A percentile compares a stretch with the other conserved stretches of the same genome.
Conservation (phyloP, 805 yeast genomes). For the Pachysolen tannophilus region DNA sequence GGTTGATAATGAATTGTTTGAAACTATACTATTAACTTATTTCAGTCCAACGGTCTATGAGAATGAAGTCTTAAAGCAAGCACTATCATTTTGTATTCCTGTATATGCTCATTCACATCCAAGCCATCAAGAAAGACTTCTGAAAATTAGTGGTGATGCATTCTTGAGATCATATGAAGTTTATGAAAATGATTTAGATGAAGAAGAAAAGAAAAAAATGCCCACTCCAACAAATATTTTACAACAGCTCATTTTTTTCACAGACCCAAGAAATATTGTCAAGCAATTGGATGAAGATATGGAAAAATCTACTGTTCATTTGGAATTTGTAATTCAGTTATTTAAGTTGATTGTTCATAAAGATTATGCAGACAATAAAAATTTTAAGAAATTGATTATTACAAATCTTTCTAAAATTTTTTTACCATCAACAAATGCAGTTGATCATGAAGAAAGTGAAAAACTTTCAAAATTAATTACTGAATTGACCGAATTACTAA, state of each 20-base stretch:
- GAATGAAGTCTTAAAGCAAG: slow-evolving; percentile 67
- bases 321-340: slow-evolving; percentile 47
- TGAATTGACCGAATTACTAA: slow-evolving; percentile 5
- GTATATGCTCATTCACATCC: slow-evolving; percentile 75
- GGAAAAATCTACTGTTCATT: slow-evolving; percentile 40
- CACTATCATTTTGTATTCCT: slow-evolving; percentile 80
- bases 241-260: slow-evolving; percentile 76
- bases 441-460: slow-evolving; percentile 12
- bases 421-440: slow-evolving; percentile 24
- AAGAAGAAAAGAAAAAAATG: slow-evolving; percentile 18
- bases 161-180: slow-evolving; percentile 44
- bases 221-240: slow-evolving; percentile 44
- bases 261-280: slow-evolving; percentile 67
- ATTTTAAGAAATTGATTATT: slow-evolving; percentile 44
- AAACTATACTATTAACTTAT: slow-evolving; percentile 62
- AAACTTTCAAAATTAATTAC: slow-evolving; percentile 15
- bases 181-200: slow-evolving; percentile 26
- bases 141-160: slow-evolving; percentile 59
- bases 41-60: slow-evolving; percentile 59
- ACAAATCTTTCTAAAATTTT: slow-evolving; percentile 42
- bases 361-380: slow-evolving; percentile 39
- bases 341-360: slow-evolving; percentile 38
- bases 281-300: slow-evolving; percentile 34
- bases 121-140: slow-evolving; percentile 60
- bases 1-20: slow-evolving; percentile 62